Evolutionary conservation across 2,329 filamentous ascomycete species (phyloP).

Genomic region (Epichloe uncinata): DNA sequence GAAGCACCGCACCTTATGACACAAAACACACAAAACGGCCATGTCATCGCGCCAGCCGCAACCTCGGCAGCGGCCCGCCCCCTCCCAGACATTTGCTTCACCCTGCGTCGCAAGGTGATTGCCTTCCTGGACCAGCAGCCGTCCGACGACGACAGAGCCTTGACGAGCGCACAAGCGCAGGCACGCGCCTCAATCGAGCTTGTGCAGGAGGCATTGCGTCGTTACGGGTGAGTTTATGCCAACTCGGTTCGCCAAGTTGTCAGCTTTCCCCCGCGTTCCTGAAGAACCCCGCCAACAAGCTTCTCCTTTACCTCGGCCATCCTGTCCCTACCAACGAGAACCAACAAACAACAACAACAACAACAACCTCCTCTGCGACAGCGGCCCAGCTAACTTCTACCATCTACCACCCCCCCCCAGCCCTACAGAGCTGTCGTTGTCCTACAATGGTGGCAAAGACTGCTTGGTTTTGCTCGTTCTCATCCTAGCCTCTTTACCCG

Average conservation of each 20-base stretch:
- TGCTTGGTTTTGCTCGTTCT: slow-evolving; percentile 85
- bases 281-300: not conserved
- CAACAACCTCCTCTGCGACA: too few species aligned
- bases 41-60: slow-evolving; percentile 1
- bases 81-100: slow-evolving; percentile 29
- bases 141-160: slow-evolving; percentile 37
- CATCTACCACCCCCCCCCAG: slow-evolving; percentile 26
- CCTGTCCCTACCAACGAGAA: too few species aligned
- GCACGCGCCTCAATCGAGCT: slow-evolving; percentile 59
- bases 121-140: slow-evolving; percentile 50
- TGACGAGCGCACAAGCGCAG: slow-evolving; percentile 59
- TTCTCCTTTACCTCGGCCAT: not conserved
- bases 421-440: slow-evolving; percentile 67
- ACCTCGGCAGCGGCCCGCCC: not conserved
- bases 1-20: slow-evolving; percentile 1
- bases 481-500: slow-evolving; percentile 54
- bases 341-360: too few species aligned
- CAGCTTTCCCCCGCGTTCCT: not conserved
- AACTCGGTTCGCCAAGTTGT: not conserved
- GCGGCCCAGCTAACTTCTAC: not conserved
- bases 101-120: slow-evolving; percentile 46
- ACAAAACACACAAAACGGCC: slow-evolving; percentile 6
- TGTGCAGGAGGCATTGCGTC: slow-evolving; percentile 59
- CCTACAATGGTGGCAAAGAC: slow-evolving; percentile 97
- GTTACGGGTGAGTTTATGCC: slow-evolving; percentile 51